Percentiles rank a stretch among this genome's conserved stretches.
Evolutionary conservation across 805 yeast genomes (phyloP).

Genomic region (Yarrowia keelungensis): DNA sequence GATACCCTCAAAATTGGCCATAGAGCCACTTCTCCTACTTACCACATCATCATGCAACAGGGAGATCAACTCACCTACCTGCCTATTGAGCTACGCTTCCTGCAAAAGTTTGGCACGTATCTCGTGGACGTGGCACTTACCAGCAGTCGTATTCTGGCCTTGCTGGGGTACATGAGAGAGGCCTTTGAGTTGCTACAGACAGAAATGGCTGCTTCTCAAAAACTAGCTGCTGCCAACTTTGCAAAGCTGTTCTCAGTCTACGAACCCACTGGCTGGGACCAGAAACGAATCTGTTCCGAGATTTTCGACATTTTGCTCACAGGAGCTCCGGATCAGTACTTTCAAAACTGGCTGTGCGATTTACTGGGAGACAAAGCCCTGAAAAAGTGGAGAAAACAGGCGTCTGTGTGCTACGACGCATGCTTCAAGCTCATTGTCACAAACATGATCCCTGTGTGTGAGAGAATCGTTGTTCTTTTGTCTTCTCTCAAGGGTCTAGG

Average conservation of each 20-base stretch:
- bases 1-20: conserved; percentile 27
- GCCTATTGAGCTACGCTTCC: conserved; percentile 36
- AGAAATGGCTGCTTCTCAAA: conserved; percentile 48
- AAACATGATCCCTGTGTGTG: conserved; percentile 57
- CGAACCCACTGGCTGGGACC: conserved; percentile 3
- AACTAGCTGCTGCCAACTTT: conserved; percentile 46
- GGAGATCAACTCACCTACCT: conserved; percentile 35
- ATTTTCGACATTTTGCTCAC: conserved; percentile 58
- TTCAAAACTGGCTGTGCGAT: conserved; percentile 60
- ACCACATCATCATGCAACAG: conserved; percentile 24
- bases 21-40: conserved; percentile 9
- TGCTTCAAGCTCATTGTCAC: conserved; percentile 55
- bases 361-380: conserved; percentile 64
- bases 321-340: conserved; percentile 55
- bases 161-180: conserved; percentile 49
- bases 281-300: conserved; percentile 44
- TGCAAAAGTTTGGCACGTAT: conserved; percentile 35
- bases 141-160: conserved; percentile 51
- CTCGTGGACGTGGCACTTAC: conserved; percentile 47
- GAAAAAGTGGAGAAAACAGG: conserved; percentile 56
- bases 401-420: conserved; percentile 56
- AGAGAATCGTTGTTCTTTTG: conserved; percentile 57
- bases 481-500: conserved; percentile 55
- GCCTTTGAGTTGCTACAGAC: conserved; percentile 46
- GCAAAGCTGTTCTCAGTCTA: conserved; percentile 31